Evolutionary conservation across 2,329 filamentous ascomycete species (phyloP).

Genomic region (Botrytis aclada): DNA sequence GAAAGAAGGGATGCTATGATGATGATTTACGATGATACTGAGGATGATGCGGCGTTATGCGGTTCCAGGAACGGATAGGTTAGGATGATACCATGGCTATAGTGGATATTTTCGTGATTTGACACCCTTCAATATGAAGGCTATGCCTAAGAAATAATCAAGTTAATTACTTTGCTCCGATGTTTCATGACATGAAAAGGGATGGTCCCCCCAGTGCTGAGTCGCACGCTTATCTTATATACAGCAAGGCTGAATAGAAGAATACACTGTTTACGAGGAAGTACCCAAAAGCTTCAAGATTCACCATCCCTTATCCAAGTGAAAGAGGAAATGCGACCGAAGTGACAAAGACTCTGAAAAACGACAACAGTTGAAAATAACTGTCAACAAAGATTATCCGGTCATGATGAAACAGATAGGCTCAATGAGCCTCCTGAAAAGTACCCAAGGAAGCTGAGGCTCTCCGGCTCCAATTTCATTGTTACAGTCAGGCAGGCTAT

Average conservation of each 20-base stretch:
- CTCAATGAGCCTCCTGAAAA: neutral
- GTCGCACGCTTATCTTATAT: neutral
- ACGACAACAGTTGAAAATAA: neutral
- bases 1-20: neutral
- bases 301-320: neutral
- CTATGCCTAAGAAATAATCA: neutral
- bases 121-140: slow-evolving; percentile 2
- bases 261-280: neutral
- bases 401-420: neutral
- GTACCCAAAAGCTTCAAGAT: neutral
- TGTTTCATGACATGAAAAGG: neutral
- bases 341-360: neutral
- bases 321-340: neutral
- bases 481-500: too few species aligned
- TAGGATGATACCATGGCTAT: slow-evolving; percentile 10
- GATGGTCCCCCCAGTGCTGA: neutral
- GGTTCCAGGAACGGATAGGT: neutral
- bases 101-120: neutral
- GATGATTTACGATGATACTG: neutral
- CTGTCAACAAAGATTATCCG: fast-evolving
- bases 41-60: neutral
- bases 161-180: neutral
- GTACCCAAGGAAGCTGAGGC: neutral
- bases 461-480: neutral
- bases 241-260: neutral